A percentile compares a stretch with the other conserved stretches of the same genome.
Conservation (phyloP, 176 grass and related monocot species). For the Puya raimondii region DNA sequence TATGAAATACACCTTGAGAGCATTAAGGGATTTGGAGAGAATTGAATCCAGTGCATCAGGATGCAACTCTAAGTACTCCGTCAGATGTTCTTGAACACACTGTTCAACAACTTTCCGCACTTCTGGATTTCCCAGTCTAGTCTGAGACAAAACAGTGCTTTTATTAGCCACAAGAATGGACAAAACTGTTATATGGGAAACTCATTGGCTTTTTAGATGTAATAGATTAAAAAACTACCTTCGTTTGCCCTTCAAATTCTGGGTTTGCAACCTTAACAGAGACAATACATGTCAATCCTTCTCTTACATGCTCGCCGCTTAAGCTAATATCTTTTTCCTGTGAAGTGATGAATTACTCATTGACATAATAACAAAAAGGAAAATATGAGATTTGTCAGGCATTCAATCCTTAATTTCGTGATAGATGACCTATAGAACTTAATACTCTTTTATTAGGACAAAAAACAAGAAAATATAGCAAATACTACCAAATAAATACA, state of each 20-base stretch:
- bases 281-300: constrained; percentile 90
- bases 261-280: constrained; percentile 88
- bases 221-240: constrained; percentile 38
- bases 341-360: constrained; percentile 11
- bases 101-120: constrained; percentile 87
- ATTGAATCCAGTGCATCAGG: constrained; percentile 76
- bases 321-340: constrained; percentile 94
- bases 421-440: no score
- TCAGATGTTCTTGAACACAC: constrained; percentile 84
- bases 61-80: constrained; percentile 88
- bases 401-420: no score
- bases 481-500: neutral
- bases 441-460: neutral
- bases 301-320: constrained; percentile 94
- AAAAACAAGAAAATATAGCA: neutral
- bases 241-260: constrained; percentile 98
- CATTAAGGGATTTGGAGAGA: constrained; percentile 87
- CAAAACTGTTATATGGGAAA: neutral
- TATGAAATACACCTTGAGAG: constrained; percentile 51
- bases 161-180: neutral
- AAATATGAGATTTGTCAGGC: no score
- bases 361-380: neutral
- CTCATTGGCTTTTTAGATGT: neutral
- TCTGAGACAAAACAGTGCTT: constrained; percentile 37
- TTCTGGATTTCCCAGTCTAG: constrained; percentile 96